Conservation (phyloP, 225 moss, liverwort and hornwort species). For the Climacium dendroides region DNA sequence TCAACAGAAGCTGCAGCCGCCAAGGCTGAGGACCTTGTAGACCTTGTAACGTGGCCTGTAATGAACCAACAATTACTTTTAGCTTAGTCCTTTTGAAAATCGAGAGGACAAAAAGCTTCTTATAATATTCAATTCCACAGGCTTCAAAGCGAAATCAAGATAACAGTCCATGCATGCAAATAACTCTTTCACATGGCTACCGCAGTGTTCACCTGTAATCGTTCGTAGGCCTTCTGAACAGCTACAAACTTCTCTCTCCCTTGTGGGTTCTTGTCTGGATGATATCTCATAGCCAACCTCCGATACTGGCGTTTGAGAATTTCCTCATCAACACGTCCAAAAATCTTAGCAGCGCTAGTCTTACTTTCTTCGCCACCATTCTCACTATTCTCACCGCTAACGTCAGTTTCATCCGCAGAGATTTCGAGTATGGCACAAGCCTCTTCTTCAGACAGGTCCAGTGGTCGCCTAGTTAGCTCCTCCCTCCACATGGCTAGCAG, state of each 20-base stretch:
- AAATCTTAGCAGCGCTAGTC: conserved; percentile 30
- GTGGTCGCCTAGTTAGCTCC: conserved; percentile 77
- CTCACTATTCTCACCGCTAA: conserved; percentile 23
- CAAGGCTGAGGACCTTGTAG: conserved; percentile 93
- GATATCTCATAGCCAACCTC: conserved; percentile 87
- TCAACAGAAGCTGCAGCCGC: conserved; percentile 76
- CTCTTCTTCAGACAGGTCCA: conserved; percentile 91
- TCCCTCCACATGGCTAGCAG: conserved; percentile 90
- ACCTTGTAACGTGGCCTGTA: conserved; percentile 85
- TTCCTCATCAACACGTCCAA: conserved; percentile 84
- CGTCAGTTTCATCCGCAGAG: conserved; percentile 57
- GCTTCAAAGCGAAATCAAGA: background rate
- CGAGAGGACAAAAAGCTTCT: background rate
- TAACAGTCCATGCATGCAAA: background rate
- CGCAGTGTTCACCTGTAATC: conserved; percentile 49
- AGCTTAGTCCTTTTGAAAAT: background rate
- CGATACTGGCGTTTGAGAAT: conserved; percentile 87
- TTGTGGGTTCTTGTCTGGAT: conserved; percentile 89
- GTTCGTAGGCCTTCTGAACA: conserved; percentile 91
- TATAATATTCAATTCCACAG: background rate
- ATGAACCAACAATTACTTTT: background rate
- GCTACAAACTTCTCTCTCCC: conserved; percentile 94
- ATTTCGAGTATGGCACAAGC: conserved; percentile 87
- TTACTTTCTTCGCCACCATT: conserved; percentile 57
- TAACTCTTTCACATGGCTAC: background rate